Evolutionary conservation across 208 protist genomes (phyloP), one percentile per base, ranked within the genome.

Genomic region (Trypanosoma cruzi): DNA sequence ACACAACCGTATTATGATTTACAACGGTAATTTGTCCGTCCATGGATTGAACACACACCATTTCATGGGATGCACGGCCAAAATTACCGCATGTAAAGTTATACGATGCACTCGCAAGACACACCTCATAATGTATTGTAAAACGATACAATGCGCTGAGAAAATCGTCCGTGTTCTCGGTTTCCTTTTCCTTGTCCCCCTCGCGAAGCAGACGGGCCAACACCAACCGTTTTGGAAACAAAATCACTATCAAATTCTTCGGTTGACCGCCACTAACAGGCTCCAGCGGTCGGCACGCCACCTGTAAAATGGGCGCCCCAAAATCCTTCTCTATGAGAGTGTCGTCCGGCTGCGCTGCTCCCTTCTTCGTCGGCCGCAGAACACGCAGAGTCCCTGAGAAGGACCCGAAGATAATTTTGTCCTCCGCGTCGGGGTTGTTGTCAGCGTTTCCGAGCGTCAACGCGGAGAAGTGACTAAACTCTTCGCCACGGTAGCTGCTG

Each of bases 31-130:
- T 72, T 31, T 85, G 74, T 20, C 95, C 95, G 73, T 97, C 90
- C 82, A 98, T 93, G 8, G 95, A 92, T 68, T 98, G 95, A 26
- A 98, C 89, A 53, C 93, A 97, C 20, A 96, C 64, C 71, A 92
- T 81, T 50, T 96, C 84, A 71, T 94, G 84, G 13, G 66, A 66
- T 26, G 77, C 68, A 28, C 73, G 75, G 13, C 92, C 93, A 77
- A 97, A 97, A 18, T 64, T 77, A 26, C 95, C 95, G 34, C 52
- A 83, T 0, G 60, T 71, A 49, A 98, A 92, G 64, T 97, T 97
- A 76, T 90, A 97, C 32, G 89, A 60, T 0, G 73, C 73, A 20
- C 83, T 71, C 36, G 87, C 79, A 1, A 98, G 71, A 31, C 55
- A 31, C 24, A 84, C 73, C 29, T 94, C 78, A 68, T 87, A 84